Conservation (phyloP, 495 filamentous ascomycete species). For the Penicillium angulare region DNA sequence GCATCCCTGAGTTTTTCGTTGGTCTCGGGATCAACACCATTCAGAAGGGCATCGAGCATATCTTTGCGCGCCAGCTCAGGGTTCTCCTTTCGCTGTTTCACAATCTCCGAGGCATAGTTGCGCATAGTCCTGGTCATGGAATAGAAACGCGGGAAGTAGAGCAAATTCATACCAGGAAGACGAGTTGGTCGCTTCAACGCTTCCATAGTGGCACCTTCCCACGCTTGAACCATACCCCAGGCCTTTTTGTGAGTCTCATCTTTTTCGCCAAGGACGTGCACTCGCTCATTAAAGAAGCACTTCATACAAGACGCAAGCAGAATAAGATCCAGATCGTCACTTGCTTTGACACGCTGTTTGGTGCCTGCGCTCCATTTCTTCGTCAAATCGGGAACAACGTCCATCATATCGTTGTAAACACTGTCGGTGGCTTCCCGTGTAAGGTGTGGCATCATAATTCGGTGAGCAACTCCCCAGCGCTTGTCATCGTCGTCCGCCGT, state of each 20-base stretch:
- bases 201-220: conserved; percentile 43
- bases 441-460: conserved; percentile 54
- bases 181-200: conserved; percentile 40
- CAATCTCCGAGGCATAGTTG: conserved; percentile 56
- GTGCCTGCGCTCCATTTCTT: conserved; percentile 61
- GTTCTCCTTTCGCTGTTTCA: conserved; percentile 51
- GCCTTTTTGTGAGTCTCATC: conserved; percentile 15
- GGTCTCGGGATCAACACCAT: conserved; percentile 64
- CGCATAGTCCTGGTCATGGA: conserved; percentile 56
- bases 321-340: conserved; percentile 70
- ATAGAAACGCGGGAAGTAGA: conserved; percentile 49
- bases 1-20: conserved; percentile 58
- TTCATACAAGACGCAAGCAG: conserved; percentile 70
- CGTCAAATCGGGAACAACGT: conserved; percentile 63
- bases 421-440: conserved; percentile 32
- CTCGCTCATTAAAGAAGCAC: conserved; percentile 51
- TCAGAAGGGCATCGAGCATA: conserved; percentile 67
- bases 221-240: conserved; percentile 34
- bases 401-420: conserved; percentile 57
- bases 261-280: conserved; percentile 31
- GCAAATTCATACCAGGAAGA: conserved; percentile 39
- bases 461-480: conserved; percentile 72
- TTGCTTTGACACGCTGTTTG: conserved; percentile 53
- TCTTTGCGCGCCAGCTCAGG: conserved; percentile 57
- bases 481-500: conserved; percentile 61